Evolutionary conservation across 2,329 filamentous ascomycete species (phyloP), one percentile per base, ranked within the genome.

Genomic region (Arthroderma sp.): DNA sequence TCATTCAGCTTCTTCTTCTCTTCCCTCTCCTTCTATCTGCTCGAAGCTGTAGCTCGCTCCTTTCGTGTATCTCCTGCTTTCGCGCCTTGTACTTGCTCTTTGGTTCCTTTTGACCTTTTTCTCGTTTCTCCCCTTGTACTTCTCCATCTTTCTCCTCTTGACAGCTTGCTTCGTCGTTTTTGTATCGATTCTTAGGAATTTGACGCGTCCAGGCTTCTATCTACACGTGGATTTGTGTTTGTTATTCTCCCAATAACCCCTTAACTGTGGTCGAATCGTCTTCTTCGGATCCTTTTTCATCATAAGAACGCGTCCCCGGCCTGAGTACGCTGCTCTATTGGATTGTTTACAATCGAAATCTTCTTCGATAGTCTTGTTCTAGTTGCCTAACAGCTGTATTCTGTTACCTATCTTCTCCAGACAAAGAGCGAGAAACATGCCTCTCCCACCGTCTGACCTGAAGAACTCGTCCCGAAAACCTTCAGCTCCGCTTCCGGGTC

Each of bases 401-500:
- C 27, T 31, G 41, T 38, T 15, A 41, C 4, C 7, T n/a, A 8
- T 38, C 11, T 10, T 36, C 40, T 37, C 3, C 11, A 22, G 22
- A 22, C 10, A 28, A 29, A 36, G 22, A n/a, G 29, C 38, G 9
- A 6, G 42, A 32, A 54, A 40, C 9, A 62, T 63, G 59, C 54
- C 60, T 44, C 53, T 59, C 32, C 44, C 55, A 28, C 50, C 54
- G 28, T 49, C 50, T 10, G 51, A 47, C 22, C 55, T 59, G 29
- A 48, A 57, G 29, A 56, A 49, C 29, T 47, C 52, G 44, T 49
- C 49, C 42, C 54, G 55, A 43, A 59, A 55, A 38, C 48, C 46
- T 4, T 53, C 55, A 10, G 52, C 51, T 27, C 53, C 49, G 11
- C 33, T 46, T 31, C 46, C 52, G 36, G 43, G 49, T 40, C 47